Base-by-base conservation (phyloP, 371 early-diverging fungal genomes). In the Rhizopus sp. region DNA sequence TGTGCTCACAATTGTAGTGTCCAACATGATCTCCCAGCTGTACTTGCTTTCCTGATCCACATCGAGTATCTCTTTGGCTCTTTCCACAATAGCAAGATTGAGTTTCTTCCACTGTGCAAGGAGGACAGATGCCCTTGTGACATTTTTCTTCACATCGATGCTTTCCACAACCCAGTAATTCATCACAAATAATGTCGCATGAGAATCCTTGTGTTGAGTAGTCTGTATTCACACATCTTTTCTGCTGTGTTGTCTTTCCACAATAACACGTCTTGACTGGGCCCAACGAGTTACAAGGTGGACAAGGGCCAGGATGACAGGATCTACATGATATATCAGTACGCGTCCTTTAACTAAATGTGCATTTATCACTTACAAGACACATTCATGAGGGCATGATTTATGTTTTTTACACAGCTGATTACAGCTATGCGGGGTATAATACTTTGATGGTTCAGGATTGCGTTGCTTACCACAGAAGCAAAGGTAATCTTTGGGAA, bases 291-390 rank as follows among this genome's bases (percentile, higher is more conserved):
- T 87, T 85, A 69, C 97, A 97, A 2, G 94, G 93, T 31, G 91
- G 88, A 59, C 97, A 97, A 12, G 95, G 95, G 1, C 97, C 97
- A 7, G 97, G 95, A 75, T 97, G 97, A 60, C 96, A 96, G 16
- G 80, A 55, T 60, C 54, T 30, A 58, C 9, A 53, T 30, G 40
- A 12, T 29, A 45, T 12, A 52, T 15, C 39, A 3, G 9, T 45
- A 13, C 53, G 7, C 15, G 47, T 53, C 16, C 34, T 4, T 23
- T 6, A 23, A 39, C 34, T 16, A 23, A 4, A 16, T 5, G 31
- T 17, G 39, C 7, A 47, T 12, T 16, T 23, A 51, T 23, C 2
- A 70, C 82, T 71, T 82, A 83, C 86, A 78, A 61, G 29, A 74
- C 72, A 64, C 91, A 93, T 47, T 73, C 67, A 56, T 91, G 91